phyloP scores from a whole-genome alignment of 2,329 filamentous ascomycete species.

The Sporothrix curviconia region DNA sequence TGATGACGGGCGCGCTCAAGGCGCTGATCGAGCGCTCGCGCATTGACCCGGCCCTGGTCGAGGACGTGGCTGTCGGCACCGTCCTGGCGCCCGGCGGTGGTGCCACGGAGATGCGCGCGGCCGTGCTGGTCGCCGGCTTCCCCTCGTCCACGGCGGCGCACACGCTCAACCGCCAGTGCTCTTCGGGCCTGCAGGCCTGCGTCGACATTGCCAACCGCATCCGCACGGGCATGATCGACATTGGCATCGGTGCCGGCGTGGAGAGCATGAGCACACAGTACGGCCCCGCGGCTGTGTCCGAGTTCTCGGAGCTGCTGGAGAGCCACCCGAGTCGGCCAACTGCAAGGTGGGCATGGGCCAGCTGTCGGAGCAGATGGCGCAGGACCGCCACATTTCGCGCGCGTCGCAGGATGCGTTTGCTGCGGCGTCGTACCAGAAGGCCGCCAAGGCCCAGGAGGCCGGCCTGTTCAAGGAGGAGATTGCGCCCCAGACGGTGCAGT shows the following conservation, averaged over 20 bases:
- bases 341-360: constrained; percentile 98
- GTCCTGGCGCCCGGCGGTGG: constrained; percentile 90
- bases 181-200: constrained; percentile 83
- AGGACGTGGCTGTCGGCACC: constrained; percentile 87
- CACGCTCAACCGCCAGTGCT: constrained; percentile 90
- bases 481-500: constrained; percentile 75
- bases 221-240: constrained; percentile 83
- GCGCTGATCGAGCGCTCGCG: constrained; percentile 75
- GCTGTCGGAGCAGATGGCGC: constrained; percentile 90
- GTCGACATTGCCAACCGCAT: constrained; percentile 94
- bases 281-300: constrained; percentile 78
- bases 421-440: constrained; percentile 87
- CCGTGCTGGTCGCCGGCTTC: constrained; percentile 84
- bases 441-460: constrained; percentile 70
- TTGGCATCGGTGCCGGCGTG: constrained; percentile 88
- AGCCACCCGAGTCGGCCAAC: constrained; percentile 74
- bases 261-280: constrained; percentile 96
- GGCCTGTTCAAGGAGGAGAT: constrained; percentile 96
- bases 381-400: constrained; percentile 68
- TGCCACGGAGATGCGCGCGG: constrained; percentile 93
- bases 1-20: constrained; percentile 77
- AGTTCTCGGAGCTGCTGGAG: constrained; percentile 88
- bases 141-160: constrained; percentile 78
- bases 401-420: constrained; percentile 84
- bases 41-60: constrained; percentile 80